A percentile compares a stretch with the other conserved stretches of the same genome.
Conservation (phyloP, 306 rosid genomes). For the Urtica urens region DNA sequence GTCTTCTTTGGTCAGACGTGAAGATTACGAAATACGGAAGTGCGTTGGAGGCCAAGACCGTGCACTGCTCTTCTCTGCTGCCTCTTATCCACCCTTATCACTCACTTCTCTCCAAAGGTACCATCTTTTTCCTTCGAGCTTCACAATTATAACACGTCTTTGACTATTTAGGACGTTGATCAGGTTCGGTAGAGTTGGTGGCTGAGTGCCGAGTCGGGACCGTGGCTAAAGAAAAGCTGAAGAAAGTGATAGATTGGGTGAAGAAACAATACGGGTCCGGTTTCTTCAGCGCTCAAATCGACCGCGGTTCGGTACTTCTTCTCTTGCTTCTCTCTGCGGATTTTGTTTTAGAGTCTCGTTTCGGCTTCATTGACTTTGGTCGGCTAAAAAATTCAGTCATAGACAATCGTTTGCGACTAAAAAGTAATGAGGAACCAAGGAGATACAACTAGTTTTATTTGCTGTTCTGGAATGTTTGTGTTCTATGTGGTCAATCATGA, state of each 20-base stretch:
- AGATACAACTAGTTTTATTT: no score
- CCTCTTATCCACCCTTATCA: slow-evolving; percentile 47
- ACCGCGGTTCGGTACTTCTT: slow-evolving; percentile 25
- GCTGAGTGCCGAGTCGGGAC: slow-evolving; percentile 47
- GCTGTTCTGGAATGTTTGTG: no score
- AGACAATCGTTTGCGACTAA: no score
- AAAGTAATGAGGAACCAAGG: no score
- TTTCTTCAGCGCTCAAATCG: slow-evolving; percentile 24
- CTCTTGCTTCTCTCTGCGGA: neutral
- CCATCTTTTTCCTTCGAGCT: neutral
- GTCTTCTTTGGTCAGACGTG: slow-evolving; percentile 33
- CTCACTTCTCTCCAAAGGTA: slow-evolving; percentile 52
- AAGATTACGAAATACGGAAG: slow-evolving; percentile 53
- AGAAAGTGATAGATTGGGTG: slow-evolving; percentile 62
- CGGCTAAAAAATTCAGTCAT: no score
- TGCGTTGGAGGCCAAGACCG: slow-evolving; percentile 54
- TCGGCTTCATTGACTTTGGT: no score
- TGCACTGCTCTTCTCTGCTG: slow-evolving; percentile 53
- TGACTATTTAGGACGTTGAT: neutral
- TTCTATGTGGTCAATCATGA: neutral
- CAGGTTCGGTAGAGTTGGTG: slow-evolving; percentile 49
- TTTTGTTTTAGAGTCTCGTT: neutral
- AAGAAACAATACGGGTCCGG: slow-evolving; percentile 32
- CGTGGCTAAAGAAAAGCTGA: slow-evolving; percentile 45
- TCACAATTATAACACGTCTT: neutral